Evolutionary conservation across 202 grass and related monocot species (phyloP).

Genomic region (Alloteropsis angusta): DNA sequence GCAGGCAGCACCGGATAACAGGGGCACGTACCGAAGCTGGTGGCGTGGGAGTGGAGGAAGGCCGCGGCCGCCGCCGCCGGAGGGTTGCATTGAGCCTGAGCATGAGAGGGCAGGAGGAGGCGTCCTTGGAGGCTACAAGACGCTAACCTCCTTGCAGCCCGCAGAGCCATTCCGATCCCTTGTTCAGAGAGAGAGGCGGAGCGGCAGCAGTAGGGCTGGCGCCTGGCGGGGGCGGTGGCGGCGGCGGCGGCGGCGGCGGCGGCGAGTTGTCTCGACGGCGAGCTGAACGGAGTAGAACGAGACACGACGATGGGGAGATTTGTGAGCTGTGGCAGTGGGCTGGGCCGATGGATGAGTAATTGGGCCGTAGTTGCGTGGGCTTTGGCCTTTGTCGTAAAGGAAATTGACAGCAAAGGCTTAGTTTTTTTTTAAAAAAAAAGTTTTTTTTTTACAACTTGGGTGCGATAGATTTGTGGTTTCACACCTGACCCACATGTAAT

Average conservation of each 20-base stretch:
- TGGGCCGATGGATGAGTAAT: neutral
- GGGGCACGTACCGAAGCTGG: constrained; percentile 53
- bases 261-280: neutral
- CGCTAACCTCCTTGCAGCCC: constrained; percentile 6
- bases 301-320: neutral
- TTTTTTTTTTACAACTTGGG: too few relatives aligned
- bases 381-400: neutral
- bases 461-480: too few relatives aligned
- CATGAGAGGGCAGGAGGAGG: neutral
- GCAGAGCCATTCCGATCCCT: constrained; percentile 29
- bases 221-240: neutral
- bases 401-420: too few relatives aligned
- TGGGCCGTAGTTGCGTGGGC: neutral
- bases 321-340: neutral
- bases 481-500: too few relatives aligned
- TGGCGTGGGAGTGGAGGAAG: constrained; percentile 82
- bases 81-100: neutral
- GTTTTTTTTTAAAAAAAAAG: too few relatives aligned
- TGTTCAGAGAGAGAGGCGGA: neutral
- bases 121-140: neutral
- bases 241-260: neutral
- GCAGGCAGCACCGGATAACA: neutral
- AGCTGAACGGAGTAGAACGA: neutral
- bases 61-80: neutral
- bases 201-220: neutral